phyloP scores from a whole-genome alignment of 2,329 filamentous ascomycete species.

The Ascochyta clinopodiicola region DNA sequence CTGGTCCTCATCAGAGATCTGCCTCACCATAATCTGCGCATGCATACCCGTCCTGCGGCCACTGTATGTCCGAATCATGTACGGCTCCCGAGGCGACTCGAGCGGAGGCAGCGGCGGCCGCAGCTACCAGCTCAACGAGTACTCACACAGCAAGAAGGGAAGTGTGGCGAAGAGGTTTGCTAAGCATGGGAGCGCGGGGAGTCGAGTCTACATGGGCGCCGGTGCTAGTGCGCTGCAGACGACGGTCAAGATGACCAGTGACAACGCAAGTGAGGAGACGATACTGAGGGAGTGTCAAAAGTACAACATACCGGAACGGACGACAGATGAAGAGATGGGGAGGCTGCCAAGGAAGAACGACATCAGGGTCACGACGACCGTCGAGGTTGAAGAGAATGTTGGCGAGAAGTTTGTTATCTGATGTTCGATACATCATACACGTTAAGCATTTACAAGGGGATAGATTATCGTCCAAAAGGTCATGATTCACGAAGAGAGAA shows the following conservation, averaged over 20 bases:
- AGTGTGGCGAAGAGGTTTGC: constrained; percentile 11
- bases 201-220: constrained; percentile 30
- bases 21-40: constrained; percentile 58
- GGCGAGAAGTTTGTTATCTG: constrained; percentile 13
- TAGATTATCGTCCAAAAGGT: neutral
- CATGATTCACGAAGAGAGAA: neutral
- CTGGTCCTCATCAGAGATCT: constrained; percentile 49
- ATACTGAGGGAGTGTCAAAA: constrained; percentile 30
- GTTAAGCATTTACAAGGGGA: neutral
- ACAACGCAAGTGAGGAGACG: constrained; percentile 38
- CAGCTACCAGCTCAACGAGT: constrained; percentile 32
- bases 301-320: constrained; percentile 4
- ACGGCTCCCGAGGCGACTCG: constrained; percentile 30
- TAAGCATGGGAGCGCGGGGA: constrained; percentile 7
- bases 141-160: constrained; percentile 22
- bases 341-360: constrained; percentile 1
- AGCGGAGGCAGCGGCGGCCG: constrained; percentile 17
- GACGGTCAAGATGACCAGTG: constrained; percentile 28
- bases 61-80: constrained; percentile 49
- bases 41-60: constrained; percentile 57
- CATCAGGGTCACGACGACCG: constrained; percentile 15
- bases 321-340: neutral
- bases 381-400: constrained; percentile 14
- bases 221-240: constrained; percentile 26
- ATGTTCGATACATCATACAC: neutral